Evolutionary conservation across 306 rosid species (phyloP), one percentile per base, ranked within the genome.

Genomic region (Pterocarpus santalinus): DNA sequence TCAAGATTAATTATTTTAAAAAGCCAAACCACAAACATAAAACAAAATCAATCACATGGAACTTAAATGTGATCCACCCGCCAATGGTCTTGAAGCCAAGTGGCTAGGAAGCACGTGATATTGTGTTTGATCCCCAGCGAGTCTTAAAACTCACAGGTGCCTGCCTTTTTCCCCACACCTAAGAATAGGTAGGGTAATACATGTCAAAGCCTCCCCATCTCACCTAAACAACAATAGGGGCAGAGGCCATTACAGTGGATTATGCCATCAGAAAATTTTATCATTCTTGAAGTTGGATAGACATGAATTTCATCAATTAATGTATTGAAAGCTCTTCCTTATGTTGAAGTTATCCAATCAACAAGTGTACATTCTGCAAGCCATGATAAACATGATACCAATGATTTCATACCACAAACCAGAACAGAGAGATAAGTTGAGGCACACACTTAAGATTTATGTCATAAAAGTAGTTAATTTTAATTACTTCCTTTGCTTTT

Each of bases 1-100:
- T 41, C 5, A 30, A 15, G 44, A 39, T 65, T 2, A 41, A 53
- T 53, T 51, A 55, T 53, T 17, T 73, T 73, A 32, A 73, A 39
- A 73, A 55, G 47, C 30, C 62, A 65, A 53, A 55, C 49, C n/a
- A 8, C 47, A 55, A 65, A 66, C 81, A 66, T 12, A 72, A 72
- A 36, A 5, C 41, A 22, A 51, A 4, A 64, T 47, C 55, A 72
- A 80, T 10, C 57, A 51, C n/a, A 73, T 43, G 47, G 14, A 49
- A 71, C 64, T 60, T 69, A 58, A 60, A 36, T 22, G 73, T 36
- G 43, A 80, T 72, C 52, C 72, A 72, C 5, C 35, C 8, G 65
- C 62, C 76, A 71, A 13, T 13, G 39, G 22, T 16, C 57, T 69
- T 28, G 41, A 28, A 69, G 58, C 57, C 74, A 39, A 39, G 58